Conservation (phyloP, 1,139 yeast genomes). For the Protomyces macrosporus region DNA sequence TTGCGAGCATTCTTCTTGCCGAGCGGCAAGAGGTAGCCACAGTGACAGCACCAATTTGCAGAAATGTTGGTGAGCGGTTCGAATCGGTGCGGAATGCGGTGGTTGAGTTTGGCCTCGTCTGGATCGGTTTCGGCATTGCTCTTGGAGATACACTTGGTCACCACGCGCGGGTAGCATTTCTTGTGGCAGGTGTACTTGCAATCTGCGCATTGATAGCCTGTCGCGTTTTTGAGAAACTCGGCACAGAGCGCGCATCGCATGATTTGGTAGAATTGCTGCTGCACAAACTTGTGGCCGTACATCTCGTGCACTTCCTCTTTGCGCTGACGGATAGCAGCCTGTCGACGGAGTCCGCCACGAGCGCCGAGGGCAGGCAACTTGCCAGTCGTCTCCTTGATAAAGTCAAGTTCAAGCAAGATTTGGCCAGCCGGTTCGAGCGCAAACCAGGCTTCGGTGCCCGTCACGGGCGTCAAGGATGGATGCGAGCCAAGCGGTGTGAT, state of each 20-base stretch:
- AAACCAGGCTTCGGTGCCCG: slow-evolving; percentile 72
- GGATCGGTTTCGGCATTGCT: slow-evolving; percentile 78
- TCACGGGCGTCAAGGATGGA: not conserved
- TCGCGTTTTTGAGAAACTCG: slow-evolving; percentile 75
- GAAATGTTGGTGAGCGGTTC: slow-evolving; percentile 87
- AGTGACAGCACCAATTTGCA: slow-evolving; percentile 98
- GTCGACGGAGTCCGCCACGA: slow-evolving; percentile 83
- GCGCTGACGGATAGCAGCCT: slow-evolving; percentile 93
- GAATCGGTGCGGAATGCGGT: slow-evolving; percentile 93
- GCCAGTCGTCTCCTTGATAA: slow-evolving; percentile 60
- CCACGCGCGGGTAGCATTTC: slow-evolving; percentile 88
- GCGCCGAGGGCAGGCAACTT: slow-evolving; percentile 40
- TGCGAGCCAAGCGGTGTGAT: not conserved
- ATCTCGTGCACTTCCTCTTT: slow-evolving; percentile 93
- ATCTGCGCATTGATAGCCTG: slow-evolving; percentile 95
- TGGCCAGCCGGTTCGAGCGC: slow-evolving; percentile 92
- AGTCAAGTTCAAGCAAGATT: slow-evolving; percentile 67
- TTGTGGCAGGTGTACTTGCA: slow-evolving; percentile 91
- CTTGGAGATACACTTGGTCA: slow-evolving; percentile 90
- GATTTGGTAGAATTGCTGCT: slow-evolving; percentile 88
- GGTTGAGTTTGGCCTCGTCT: slow-evolving; percentile 87
- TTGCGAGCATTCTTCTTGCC: slow-evolving; percentile 91
- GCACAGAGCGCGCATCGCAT: slow-evolving; percentile 98
- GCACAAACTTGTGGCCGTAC: slow-evolving; percentile 95
- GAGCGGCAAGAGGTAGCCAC: slow-evolving; percentile 94